phyloP scores from a whole-genome alignment of 2,329 filamentous ascomycete genomes.

The Cercospora sp. region DNA sequence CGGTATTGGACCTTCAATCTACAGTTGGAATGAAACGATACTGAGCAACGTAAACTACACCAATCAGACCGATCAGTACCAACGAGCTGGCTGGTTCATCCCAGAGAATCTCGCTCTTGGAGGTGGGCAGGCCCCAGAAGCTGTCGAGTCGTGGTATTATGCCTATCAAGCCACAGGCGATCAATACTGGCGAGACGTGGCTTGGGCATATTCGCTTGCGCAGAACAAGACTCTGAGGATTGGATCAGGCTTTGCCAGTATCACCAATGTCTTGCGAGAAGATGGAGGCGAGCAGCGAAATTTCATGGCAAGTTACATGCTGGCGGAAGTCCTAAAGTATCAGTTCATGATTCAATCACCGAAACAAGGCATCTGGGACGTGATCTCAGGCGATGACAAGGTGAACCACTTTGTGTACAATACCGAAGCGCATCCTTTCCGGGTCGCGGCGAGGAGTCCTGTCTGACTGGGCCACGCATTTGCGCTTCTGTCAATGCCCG shows the following conservation, averaged over 20 bases:
- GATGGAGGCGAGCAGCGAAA: slow-evolving; percentile 58
- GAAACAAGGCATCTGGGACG: slow-evolving; percentile 60
- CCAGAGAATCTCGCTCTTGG: slow-evolving; percentile 36
- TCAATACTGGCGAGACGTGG: slow-evolving; percentile 28
- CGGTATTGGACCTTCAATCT: slow-evolving; percentile 71
- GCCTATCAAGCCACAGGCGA: slow-evolving; percentile 28
- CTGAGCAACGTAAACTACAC: slow-evolving; percentile 34
- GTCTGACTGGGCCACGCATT: background rate
- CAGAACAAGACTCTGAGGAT: slow-evolving; percentile 21
- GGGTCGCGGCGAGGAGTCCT: slow-evolving; percentile 36
- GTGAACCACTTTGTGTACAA: slow-evolving; percentile 62
- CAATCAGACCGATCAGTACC: slow-evolving; percentile 59
- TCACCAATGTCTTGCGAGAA: slow-evolving; percentile 22
- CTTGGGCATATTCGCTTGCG: slow-evolving; percentile 24
- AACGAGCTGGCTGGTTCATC: slow-evolving; percentile 71
- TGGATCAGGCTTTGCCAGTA: slow-evolving; percentile 21
- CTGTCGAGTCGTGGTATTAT: slow-evolving; percentile 31
- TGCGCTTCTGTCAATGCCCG: background rate
- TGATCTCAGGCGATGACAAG: slow-evolving; percentile 46
- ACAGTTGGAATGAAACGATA: slow-evolving; percentile 41
- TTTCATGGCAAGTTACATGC: slow-evolving; percentile 83
- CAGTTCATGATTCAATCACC: slow-evolving; percentile 65
- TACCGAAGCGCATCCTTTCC: slow-evolving; percentile 65
- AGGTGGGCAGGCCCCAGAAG: slow-evolving; percentile 52
- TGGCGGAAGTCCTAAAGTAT: slow-evolving; percentile 85